Percentiles rank a stretch among this genome's conserved stretches.
Conservation (phyloP, 352 stramenopile species). For the Globisporangium okanoganense region DNA sequence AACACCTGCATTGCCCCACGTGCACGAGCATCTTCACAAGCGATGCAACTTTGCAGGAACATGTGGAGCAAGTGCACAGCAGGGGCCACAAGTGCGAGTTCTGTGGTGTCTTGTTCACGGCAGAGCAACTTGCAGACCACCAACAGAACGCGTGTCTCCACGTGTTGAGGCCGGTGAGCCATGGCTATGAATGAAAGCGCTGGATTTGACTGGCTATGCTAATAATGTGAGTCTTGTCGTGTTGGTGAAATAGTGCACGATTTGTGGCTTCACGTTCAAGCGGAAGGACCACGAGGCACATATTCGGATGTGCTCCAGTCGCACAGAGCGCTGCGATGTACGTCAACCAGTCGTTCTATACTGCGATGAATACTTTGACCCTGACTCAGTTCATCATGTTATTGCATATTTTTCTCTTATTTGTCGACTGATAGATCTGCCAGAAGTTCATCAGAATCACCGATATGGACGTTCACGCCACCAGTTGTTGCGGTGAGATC, state of each 20-base stretch:
- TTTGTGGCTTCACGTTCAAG: conserved; percentile 54
- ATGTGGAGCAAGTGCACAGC: conserved; percentile 22
- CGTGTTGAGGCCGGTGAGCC: conserved; percentile 23
- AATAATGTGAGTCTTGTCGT: not conserved
- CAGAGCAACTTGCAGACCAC: conserved; percentile 20
- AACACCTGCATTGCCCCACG: conserved; percentile 39
- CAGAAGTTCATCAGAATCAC: conserved; percentile 43
- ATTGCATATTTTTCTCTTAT: not conserved
- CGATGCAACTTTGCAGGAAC: conserved; percentile 9
- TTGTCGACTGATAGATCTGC: conserved; percentile 24
- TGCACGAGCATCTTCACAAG: conserved; percentile 26
- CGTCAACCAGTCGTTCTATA: conserved; percentile 4
- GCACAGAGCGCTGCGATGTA: conserved; percentile 56
- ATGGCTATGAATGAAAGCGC: not conserved
- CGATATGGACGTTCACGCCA: conserved; percentile 25
- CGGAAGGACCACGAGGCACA: conserved; percentile 35
- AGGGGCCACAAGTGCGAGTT: conserved; percentile 20
- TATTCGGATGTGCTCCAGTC: conserved; percentile 35
- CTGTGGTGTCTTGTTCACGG: conserved; percentile 30
- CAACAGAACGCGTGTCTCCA: conserved; percentile 20
- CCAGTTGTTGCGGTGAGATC: conserved; percentile 8
- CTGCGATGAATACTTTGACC: no score
- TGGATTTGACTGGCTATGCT: not conserved
- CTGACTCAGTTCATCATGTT: no score
- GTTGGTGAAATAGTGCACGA: conserved; percentile 31